phyloP scores from a whole-genome alignment of 2,329 filamentous ascomycete species.

The Ophiostoma quercus region DNA sequence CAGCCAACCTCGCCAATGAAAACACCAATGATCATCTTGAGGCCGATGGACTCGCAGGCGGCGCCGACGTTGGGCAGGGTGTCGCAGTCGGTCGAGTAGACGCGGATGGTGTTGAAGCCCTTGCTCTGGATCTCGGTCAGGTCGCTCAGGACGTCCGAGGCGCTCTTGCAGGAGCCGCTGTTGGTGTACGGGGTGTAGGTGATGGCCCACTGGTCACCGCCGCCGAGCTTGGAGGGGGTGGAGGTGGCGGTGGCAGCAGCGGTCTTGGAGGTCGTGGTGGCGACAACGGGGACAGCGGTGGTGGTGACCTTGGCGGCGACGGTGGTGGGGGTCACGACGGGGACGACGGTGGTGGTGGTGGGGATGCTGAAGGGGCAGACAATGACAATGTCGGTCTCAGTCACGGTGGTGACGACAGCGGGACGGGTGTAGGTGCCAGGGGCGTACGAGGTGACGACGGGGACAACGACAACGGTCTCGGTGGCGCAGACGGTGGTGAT shows the following conservation, averaged over 20 bases:
- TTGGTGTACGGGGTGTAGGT: slow-evolving; percentile 72
- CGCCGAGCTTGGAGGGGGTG: slow-evolving; percentile 32
- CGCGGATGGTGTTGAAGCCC: slow-evolving; percentile 67
- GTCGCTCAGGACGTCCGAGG: slow-evolving; percentile 53
- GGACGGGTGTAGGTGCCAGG: slow-evolving; percentile 70
- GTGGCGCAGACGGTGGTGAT: slow-evolving; percentile 51
- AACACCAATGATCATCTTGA: slow-evolving; percentile 82
- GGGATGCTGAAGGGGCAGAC: slow-evolving; percentile 62
- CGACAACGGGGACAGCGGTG: slow-evolving; percentile 27
- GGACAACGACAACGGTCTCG: slow-evolving; percentile 57
- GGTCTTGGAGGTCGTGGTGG: slow-evolving; percentile 29
- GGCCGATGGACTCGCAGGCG: slow-evolving; percentile 59
- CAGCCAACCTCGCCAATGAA: slow-evolving; percentile 67
- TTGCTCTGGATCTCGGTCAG: slow-evolving; percentile 57
- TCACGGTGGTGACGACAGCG: slow-evolving; percentile 61
- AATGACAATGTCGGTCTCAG: slow-evolving; percentile 61
- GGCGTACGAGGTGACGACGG: slow-evolving; percentile 57
- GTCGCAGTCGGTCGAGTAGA: slow-evolving; percentile 90
- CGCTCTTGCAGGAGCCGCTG: slow-evolving; percentile 58
- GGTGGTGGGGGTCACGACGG: slow-evolving; percentile 1
- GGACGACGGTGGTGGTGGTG: slow-evolving; percentile 34
- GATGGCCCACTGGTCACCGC: slow-evolving; percentile 62
- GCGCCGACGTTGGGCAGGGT: slow-evolving; percentile 69
- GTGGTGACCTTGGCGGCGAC: slow-evolving; percentile 29
- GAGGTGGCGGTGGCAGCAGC: slow-evolving; percentile 28